These are phyloP conservation scores for Colletotrichum orchidophilum DNA, from an alignment of 2,329 filamentous ascomycete species.

Conservation along the genomic window DNA sequence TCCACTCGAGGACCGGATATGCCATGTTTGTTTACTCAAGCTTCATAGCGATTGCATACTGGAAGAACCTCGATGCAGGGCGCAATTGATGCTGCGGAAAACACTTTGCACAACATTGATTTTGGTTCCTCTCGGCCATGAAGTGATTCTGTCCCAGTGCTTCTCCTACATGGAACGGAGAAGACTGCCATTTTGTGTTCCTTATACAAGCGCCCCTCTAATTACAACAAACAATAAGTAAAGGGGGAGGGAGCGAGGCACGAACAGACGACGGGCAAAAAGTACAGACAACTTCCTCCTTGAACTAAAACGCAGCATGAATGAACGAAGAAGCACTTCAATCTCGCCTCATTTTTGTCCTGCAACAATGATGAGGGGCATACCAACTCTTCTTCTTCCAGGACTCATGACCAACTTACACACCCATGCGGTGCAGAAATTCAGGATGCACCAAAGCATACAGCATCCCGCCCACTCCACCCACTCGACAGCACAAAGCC, in stretches of 20 bases:
- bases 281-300: too few relatives aligned
- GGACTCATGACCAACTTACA: not conserved
- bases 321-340: too few relatives aligned
- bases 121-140: too few relatives aligned
- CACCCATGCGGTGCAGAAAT: not conserved
- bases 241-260: not conserved
- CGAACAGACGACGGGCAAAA: not conserved
- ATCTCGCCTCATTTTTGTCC: too few relatives aligned
- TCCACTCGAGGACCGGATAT: not conserved
- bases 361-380: too few relatives aligned
- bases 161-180: not conserved
- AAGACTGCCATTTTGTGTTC: too few relatives aligned
- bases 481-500: not conserved
- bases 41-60: conserved; percentile 4
- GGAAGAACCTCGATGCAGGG: not conserved
- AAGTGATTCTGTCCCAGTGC: not conserved
- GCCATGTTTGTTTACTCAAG: not conserved
- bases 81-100: not conserved
- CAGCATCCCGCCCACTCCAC: not conserved
- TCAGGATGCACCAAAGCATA: not conserved
- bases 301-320: too few relatives aligned
- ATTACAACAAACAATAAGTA: not conserved
- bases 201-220: not conserved
- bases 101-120: too few relatives aligned
- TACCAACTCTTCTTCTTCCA: too few relatives aligned